phyloP scores from a whole-genome alignment of 805 yeast species.

The Cyberlindnera japonica region DNA sequence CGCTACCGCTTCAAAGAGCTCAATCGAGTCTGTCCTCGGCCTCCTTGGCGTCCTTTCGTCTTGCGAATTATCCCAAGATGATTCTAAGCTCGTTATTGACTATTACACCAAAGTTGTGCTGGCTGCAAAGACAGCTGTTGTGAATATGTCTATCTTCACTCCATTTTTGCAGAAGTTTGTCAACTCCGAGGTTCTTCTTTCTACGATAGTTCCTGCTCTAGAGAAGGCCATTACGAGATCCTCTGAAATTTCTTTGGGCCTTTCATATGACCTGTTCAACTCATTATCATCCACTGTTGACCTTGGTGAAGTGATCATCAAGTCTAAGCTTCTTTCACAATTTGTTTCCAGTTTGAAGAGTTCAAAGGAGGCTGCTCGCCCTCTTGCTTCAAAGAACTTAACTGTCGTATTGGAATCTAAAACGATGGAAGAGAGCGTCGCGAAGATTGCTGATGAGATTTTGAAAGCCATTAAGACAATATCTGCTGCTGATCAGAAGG shows the following conservation, averaged over 20 bases:
- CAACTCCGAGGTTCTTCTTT: conserved; percentile 34
- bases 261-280: conserved; percentile 49
- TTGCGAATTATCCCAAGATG: conserved; percentile 21
- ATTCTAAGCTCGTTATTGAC: conserved; percentile 23
- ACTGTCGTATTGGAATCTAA: conserved; percentile 34
- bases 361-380: conserved; percentile 62
- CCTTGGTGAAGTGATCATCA: conserved; percentile 36
- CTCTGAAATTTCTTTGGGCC: conserved; percentile 63
- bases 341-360: conserved; percentile 59
- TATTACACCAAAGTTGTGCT: conserved; percentile 39
- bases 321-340: conserved; percentile 49
- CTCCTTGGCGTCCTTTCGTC: conserved; percentile 36
- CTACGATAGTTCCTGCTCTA: conserved; percentile 50
- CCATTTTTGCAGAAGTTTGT: conserved; percentile 44
- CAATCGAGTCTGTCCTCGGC: conserved; percentile 34
- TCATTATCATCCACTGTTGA: conserved; percentile 35
- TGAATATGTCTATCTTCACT: conserved; percentile 37
- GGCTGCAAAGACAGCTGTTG: conserved; percentile 42
- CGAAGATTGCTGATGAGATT: conserved; percentile 47
- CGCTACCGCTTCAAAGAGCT: conserved; percentile 23
- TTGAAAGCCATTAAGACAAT: conserved; percentile 55
- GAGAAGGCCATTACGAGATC: conserved; percentile 77
- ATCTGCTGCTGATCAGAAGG: conserved; percentile 63
- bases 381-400: conserved; percentile 18
- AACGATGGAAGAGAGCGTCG: conserved; percentile 29